Percentiles rank a stretch among this genome's conserved stretches.
These are phyloP conservation scores for grape (Vitis vinifera) DNA, from an alignment of 164 flowering plant genomes.

Conservation along the genomic window ASM3070453v1 NC_081823.1:25460001-25460500, in stretches of 20 bases:
- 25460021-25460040: slow-evolving; percentile 45
- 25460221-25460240: slow-evolving; percentile 86
- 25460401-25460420: too few relatives aligned
- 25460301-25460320: slow-evolving; percentile 75
- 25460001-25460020: slow-evolving; percentile 43
- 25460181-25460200: not conserved
- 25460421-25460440: too few relatives aligned
- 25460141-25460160: not conserved
- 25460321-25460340: not conserved
- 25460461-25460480: slow-evolving; percentile 9
- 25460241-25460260: slow-evolving; percentile 80
- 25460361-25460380: not conserved
- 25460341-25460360: too few relatives aligned
- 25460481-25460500: slow-evolving; percentile 83
- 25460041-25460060: slow-evolving; percentile 92
- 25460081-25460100: slow-evolving; percentile 87
- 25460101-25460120: slow-evolving; percentile 91
- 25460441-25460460: not conserved
- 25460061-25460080: slow-evolving; percentile 75
- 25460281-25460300: slow-evolving; percentile 82
- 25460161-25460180: not conserved
- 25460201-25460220: slow-evolving; percentile 52
- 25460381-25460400: not conserved
- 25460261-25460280: slow-evolving; percentile 89
- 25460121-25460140: slow-evolving; percentile 86